Evolutionary conservation across 2,329 filamentous ascomycete genomes (phyloP).

Genomic region (Sarocladium oryzae): DNA sequence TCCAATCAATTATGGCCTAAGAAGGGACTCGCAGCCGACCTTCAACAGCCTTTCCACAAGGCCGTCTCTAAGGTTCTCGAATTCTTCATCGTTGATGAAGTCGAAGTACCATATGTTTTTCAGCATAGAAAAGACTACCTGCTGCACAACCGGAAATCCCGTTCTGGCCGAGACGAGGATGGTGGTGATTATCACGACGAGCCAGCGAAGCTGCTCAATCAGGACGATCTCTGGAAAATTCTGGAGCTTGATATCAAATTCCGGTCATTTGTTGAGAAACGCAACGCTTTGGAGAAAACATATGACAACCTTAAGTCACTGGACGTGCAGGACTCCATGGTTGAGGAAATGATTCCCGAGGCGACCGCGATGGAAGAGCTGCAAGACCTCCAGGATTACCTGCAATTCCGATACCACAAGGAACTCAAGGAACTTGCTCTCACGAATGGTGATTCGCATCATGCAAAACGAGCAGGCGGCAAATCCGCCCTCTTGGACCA

Average conservation of each 20-base stretch:
- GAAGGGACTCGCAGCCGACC: constrained; percentile 65
- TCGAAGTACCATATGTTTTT: constrained; percentile 95
- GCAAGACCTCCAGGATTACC: constrained; percentile 92
- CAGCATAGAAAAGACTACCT: constrained; percentile 97
- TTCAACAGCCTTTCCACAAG: constrained; percentile 77
- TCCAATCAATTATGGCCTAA: constrained; percentile 83
- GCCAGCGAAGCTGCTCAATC: constrained; percentile 83
- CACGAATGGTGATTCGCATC: constrained; percentile 55
- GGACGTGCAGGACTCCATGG: constrained; percentile 62
- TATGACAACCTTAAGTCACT: constrained; percentile 64
- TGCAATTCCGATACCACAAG: constrained; percentile 86
- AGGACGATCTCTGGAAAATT: constrained; percentile 92
- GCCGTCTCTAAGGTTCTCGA: constrained; percentile 88
- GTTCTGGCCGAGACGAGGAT: constrained; percentile 55
- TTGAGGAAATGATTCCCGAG: constrained; percentile 74
- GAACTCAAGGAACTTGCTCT: constrained; percentile 75
- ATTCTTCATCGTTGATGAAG: constrained; percentile 90
- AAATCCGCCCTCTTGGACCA: constrained; percentile 77
- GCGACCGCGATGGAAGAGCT: constrained; percentile 89
- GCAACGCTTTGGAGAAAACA: constrained; percentile 74
- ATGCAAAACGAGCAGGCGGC: constrained; percentile 74
- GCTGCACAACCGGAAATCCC: constrained; percentile 74
- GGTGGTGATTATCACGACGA: constrained; percentile 67
- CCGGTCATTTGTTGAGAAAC: constrained; percentile 84
- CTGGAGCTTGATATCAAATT: constrained; percentile 94